Base-by-base conservation (phyloP, 2,329 filamentous ascomycete genomes). In the Colletotrichum sansevieriae region DNA sequence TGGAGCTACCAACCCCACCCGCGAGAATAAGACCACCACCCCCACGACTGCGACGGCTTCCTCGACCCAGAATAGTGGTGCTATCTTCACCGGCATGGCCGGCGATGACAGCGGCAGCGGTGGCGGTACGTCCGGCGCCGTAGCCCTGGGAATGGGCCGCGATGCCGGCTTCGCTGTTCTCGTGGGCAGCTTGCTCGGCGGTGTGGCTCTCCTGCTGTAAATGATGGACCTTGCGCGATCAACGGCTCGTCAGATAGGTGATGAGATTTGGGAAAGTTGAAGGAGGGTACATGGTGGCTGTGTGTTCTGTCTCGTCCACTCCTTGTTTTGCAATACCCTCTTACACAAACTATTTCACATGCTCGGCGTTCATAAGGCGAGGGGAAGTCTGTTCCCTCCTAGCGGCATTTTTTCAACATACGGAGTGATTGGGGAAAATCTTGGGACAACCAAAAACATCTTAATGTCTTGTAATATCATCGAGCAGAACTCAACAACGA, bases 1-100 rank as follows among this genome's bases (percentile, higher is more conserved):
- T 78, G 92, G 92, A 77, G 92, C 92, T 43, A 84, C 84, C 73
- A 82, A 87, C 76, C 92, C 92, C 13, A 86, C 79, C 47, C 83
- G 83, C 64, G 79, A 83, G 77, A 94, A 93, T 79, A 94, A 93
- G 80, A 74, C 77, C 5, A 87, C 87, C 7, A 79, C 83, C 8
- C 80, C 82, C 18, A 79, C 83, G 10, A 76, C 83, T 8, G 76
- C 82, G 4, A 76, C 82, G 25, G 76, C 78, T 61, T 78, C 74
- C 22, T 64, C 72, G 13, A 63, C 74, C 54, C 60, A 73, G 47
- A 77, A 78, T 1, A 76, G 77, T 37, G 76, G 78, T 20, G 71
- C 72, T 52, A 78, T 86, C 58, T 86, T 78, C 74, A 76, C 77
- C 15, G 80, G 78, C 10, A 57, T 71, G 13, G 68, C 70, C 15